These are phyloP conservation scores for Crithidia thermophila DNA, from an alignment of 208 protist genomes.

Conservation along the genomic window DNA sequence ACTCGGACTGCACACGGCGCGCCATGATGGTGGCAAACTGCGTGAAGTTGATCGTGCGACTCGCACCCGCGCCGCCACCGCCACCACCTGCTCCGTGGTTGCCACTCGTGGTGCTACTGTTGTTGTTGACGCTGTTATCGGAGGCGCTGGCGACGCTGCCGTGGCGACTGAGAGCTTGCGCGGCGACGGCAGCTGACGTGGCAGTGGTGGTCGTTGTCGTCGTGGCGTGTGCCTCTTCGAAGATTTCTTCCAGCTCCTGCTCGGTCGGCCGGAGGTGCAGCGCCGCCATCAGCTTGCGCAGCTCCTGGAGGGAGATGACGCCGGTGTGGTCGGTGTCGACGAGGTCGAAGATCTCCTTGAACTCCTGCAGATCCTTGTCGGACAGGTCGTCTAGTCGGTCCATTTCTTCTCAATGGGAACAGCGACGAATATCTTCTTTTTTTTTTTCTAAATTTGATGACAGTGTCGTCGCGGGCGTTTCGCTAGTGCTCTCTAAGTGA, in stretches of 20 bases:
- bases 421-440: too few species aligned
- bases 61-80: background rate
- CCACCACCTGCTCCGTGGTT: too few species aligned
- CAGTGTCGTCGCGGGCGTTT: background rate
- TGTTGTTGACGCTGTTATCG: slow-evolving; percentile 18
- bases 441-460: background rate
- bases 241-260: slow-evolving; percentile 85
- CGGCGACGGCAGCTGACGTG: background rate
- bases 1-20: slow-evolving; percentile 81
- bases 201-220: background rate
- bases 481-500: too few species aligned
- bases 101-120: background rate
- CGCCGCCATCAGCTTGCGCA: slow-evolving; percentile 87
- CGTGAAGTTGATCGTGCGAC: slow-evolving; percentile 72
- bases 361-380: slow-evolving; percentile 80
- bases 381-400: slow-evolving; percentile 41
- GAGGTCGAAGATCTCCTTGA: slow-evolving; percentile 94
- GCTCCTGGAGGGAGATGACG: slow-evolving; percentile 73
- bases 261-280: slow-evolving; percentile 87
- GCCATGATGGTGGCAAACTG: slow-evolving; percentile 92
- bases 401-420: too few species aligned
- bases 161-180: background rate
- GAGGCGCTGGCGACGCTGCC: background rate
- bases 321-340: slow-evolving; percentile 82
- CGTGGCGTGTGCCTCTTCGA: slow-evolving; percentile 48